phyloP scores from a whole-genome alignment of 306 rosid genomes.

The Sicyos baderoa region DNA sequence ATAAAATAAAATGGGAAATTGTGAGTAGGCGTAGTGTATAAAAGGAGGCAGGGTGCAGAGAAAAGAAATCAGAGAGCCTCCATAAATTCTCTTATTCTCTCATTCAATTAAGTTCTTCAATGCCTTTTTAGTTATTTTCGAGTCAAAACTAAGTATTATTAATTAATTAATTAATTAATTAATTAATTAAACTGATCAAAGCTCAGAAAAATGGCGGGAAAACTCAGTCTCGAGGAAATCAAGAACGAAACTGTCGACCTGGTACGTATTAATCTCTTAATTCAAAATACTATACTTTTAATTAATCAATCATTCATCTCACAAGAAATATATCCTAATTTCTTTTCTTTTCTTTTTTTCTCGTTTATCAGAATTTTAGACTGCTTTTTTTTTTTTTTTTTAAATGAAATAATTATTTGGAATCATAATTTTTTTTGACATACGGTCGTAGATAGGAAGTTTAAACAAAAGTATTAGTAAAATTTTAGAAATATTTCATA shows the following conservation, averaged over 20 bases:
- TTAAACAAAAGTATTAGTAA: too few species aligned
- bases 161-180: background rate
- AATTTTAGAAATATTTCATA: too few species aligned
- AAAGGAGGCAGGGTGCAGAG: background rate
- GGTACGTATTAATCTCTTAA: constrained; percentile 34
- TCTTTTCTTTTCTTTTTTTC: background rate
- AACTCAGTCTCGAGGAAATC: constrained; percentile 58
- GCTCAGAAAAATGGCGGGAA: background rate
- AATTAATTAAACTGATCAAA: background rate
- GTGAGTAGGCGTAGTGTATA: background rate
- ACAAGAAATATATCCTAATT: too few species aligned
- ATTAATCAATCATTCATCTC: too few species aligned
- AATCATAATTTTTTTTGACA: too few species aligned
- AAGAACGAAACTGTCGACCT: constrained; percentile 86
- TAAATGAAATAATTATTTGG: too few species aligned
- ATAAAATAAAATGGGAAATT: background rate
- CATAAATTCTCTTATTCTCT: background rate
- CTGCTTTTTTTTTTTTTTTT: background rate
- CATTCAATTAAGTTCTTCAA: background rate
- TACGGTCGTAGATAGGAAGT: too few species aligned
- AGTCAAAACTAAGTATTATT: background rate
- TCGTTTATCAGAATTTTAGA: too few species aligned
- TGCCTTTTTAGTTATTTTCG: too few species aligned
- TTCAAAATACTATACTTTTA: too few species aligned
- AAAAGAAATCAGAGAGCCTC: background rate